A percentile compares a stretch with the other conserved stretches of the same genome.
Conservation (phyloP, 257 asterid genomes). For the Oldenlandia corymbosa region DNA sequence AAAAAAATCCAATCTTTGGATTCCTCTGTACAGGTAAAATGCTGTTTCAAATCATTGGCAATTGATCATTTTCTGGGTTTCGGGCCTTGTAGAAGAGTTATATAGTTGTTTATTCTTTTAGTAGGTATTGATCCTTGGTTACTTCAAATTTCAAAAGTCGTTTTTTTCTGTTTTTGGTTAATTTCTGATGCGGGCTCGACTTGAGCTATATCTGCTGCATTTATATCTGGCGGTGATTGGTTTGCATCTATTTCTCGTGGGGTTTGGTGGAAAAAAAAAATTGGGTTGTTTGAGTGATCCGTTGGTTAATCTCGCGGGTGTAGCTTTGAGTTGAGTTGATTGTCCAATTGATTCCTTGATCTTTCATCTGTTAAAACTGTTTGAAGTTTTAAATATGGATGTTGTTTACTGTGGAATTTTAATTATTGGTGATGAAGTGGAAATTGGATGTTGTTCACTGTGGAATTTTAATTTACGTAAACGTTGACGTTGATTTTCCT, state of each 20-base stretch:
- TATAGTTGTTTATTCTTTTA: not conserved
- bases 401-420: not conserved
- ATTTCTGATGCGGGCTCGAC: not conserved
- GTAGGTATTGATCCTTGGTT: too few species aligned
- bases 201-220: constrained; percentile 9
- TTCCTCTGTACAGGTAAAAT: constrained; percentile 15
- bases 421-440: not conserved
- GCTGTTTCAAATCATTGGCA: not conserved
- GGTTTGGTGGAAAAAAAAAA: not conserved
- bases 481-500: not conserved
- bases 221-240: not conserved
- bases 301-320: not conserved
- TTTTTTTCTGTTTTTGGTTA: not conserved
- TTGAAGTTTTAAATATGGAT: not conserved
- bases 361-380: not conserved
- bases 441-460: not conserved
- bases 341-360: not conserved
- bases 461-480: not conserved
- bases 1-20: constrained; percentile 8
- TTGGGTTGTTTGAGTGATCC: not conserved
- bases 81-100: too few species aligned
- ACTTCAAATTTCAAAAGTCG: too few species aligned
- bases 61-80: too few species aligned
- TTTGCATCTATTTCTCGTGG: not conserved
- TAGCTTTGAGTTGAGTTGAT: not conserved